Base-by-base conservation (phyloP, 202 grass and related monocot species). In the Carex arenaria region DNA sequence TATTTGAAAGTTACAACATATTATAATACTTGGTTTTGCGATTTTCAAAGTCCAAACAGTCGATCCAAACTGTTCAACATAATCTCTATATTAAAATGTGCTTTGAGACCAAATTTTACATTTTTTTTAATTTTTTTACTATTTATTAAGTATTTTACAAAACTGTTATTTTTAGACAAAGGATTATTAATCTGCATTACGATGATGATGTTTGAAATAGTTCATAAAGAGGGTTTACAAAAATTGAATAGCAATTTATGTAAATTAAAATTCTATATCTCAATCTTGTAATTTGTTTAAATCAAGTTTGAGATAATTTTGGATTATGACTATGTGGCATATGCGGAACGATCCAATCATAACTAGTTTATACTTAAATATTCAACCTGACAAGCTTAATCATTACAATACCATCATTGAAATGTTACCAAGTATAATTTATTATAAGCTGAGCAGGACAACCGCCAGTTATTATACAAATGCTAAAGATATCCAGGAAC, bases 401-500 rank as follows among this genome's bases (percentile, higher is more conserved):
- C 57, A 77, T 77, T 32, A 32, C 23, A 76, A 76, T 32, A 32
- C 11, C 5, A 18, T 55, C 5, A 76, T 32, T 23, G 10, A 55
- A 76, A 76, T 75, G 20, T 40, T 72, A 72, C 42, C 23, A 26
- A 32, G 55, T 55, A 17, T 52, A 55, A 56, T 57, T 56, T 77
- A 7, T 20, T 19, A 32, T 32, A 55, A 34, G 72, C 51, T 57
- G 26, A 36, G 14, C 14, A 34, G 28, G 10, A 77, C 23, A 75
- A n/a, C 52, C 26, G 7, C 73, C 73, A 36, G 53, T 78, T 34
- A 76, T 78, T 43, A 43, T 78, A 78, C 52, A 78, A 78, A 59
- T 36, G 52, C 3, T 43, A 43, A 43, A 43, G 40, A 43, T 55
- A 36, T 34, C 15, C 53, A 10, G 28, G 73, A 57, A 59, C 3